phyloP scores from a whole-genome alignment of 2,329 filamentous ascomycete species.

The Pseudogymnoascus sp. region DNA sequence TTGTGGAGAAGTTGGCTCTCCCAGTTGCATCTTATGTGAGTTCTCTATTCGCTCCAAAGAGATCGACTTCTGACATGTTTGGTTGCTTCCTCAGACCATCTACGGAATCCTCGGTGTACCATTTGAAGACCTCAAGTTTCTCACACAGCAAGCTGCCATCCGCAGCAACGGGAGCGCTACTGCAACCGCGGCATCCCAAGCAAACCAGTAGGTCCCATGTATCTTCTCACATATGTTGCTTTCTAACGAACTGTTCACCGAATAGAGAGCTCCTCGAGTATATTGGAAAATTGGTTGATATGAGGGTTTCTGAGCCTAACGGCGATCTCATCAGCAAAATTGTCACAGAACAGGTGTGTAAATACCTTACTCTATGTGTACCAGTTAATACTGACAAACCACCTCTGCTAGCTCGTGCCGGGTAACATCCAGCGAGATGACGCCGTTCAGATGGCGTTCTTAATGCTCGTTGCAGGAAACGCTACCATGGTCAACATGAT shows the following conservation, averaged over 20 bases:
- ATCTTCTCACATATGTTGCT: background rate
- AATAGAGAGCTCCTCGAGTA: conserved; percentile 38
- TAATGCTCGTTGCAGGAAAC: conserved; percentile 44
- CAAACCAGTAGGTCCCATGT: conserved; percentile 32
- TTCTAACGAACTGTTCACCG: background rate
- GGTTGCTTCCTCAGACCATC: conserved; percentile 33
- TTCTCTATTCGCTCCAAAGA: background rate
- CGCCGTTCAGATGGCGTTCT: conserved; percentile 40
- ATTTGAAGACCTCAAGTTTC: conserved; percentile 38
- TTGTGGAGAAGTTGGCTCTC: conserved; percentile 41
- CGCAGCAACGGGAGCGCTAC: conserved; percentile 42
- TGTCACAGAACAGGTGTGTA: conserved; percentile 17
- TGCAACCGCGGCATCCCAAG: conserved; percentile 38
- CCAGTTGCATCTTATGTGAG: conserved; percentile 41
- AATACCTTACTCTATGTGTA: background rate
- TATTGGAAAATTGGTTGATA: conserved; percentile 37
- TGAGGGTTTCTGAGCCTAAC: conserved; percentile 33
- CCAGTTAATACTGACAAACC: conserved; percentile 12
- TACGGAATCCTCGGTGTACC: conserved; percentile 44
- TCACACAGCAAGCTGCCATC: conserved; percentile 41
- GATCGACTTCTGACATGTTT: background rate
- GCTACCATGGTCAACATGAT: conserved; percentile 48
- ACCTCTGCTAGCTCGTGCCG: conserved; percentile 24
- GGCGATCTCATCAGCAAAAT: conserved; percentile 41
- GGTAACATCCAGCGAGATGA: conserved; percentile 27